These are phyloP conservation scores for Talaromyces verruculosus DNA, from an alignment of 2,329 filamentous ascomycete genomes.

Conservation along the genomic window DNA sequence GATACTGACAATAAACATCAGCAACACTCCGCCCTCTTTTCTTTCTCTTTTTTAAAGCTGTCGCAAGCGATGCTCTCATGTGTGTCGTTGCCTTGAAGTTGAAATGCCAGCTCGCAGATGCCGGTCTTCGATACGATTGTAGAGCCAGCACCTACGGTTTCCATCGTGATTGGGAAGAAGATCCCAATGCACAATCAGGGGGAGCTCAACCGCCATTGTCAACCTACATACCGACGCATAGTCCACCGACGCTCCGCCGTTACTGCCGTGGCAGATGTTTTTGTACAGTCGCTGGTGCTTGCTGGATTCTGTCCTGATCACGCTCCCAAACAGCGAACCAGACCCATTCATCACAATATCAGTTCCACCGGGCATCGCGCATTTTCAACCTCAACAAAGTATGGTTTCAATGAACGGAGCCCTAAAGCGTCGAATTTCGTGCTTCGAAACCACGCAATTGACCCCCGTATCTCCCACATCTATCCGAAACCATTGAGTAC, in stretches of 20 bases:
- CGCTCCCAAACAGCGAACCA: conserved; percentile 31
- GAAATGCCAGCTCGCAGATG: conserved; percentile 66
- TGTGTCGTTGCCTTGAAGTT: conserved; percentile 44
- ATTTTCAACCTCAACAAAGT: neutral
- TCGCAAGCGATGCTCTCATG: conserved; percentile 23
- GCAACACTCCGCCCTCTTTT: neutral
- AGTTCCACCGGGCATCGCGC: neutral
- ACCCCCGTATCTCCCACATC: neutral
- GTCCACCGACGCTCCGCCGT: conserved; percentile 29
- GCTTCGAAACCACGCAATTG: neutral
- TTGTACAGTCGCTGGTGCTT: conserved; percentile 55
- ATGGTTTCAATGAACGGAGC: neutral
- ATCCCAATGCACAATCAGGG: conserved; percentile 10
- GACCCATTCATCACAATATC: neutral
- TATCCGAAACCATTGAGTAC: conserved; percentile 17
- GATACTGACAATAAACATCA: neutral
- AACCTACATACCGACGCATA: neutral
- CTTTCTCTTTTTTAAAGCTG: neutral
- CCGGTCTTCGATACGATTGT: conserved; percentile 59
- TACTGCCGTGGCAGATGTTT: conserved; percentile 51
- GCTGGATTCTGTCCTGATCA: conserved; percentile 55
- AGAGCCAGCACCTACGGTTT: conserved; percentile 48
- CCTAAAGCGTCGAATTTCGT: neutral
- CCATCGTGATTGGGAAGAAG: conserved; percentile 19
- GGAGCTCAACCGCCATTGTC: neutral